Percentiles rank a stretch among this genome's conserved stretches.
These are phyloP conservation scores for Lentinula raphanica DNA, from an alignment of 768 basidiomycete genomes.

Conservation along the genomic window DNA sequence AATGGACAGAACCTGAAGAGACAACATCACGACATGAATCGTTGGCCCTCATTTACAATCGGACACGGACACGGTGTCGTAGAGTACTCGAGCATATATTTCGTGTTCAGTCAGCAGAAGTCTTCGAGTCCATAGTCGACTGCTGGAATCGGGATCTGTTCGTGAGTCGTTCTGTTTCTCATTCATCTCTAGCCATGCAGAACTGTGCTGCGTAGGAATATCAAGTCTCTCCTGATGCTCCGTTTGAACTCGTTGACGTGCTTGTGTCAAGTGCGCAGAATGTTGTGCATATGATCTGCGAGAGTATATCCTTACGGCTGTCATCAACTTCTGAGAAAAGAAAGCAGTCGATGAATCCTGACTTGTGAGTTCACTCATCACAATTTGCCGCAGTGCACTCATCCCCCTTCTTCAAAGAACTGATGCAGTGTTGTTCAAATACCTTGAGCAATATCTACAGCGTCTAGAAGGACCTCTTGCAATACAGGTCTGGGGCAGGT, in stretches of 20 bases:
- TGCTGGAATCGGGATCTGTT: slow-evolving; percentile 67
- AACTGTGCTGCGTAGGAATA: slow-evolving; percentile 29
- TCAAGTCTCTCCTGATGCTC: slow-evolving; percentile 37
- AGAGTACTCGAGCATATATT: slow-evolving; percentile 84
- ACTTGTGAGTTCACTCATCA: slow-evolving; percentile 46
- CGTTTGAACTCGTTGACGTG: slow-evolving; percentile 80
- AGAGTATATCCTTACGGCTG: slow-evolving; percentile 65
- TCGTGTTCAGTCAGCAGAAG: slow-evolving; percentile 71
- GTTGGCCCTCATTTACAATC: slow-evolving; percentile 57
- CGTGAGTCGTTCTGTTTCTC: slow-evolving; percentile 28
- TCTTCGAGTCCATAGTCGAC: slow-evolving; percentile 77
- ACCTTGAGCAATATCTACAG: slow-evolving; percentile 80
- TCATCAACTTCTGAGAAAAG: slow-evolving; percentile 53
- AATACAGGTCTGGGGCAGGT: slow-evolving; percentile 86
- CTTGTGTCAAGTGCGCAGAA: slow-evolving; percentile 82
- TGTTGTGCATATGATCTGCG: slow-evolving; percentile 85
- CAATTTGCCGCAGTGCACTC: background rate
- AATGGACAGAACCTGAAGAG: slow-evolving; percentile 40
- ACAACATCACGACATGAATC: slow-evolving; percentile 64
- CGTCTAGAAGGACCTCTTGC: slow-evolving; percentile 88
- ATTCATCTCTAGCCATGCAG: slow-evolving; percentile 8
- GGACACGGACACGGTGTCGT: slow-evolving; percentile 64
- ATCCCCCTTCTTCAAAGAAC: slow-evolving; percentile 40
- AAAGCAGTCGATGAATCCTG: slow-evolving; percentile 57
- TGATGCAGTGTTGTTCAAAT: slow-evolving; percentile 71